A percentile compares a stretch with the other conserved stretches of the same genome.
phyloP scores from a whole-genome alignment of 257 asterid species.

The Scutellaria barbata region DNA sequence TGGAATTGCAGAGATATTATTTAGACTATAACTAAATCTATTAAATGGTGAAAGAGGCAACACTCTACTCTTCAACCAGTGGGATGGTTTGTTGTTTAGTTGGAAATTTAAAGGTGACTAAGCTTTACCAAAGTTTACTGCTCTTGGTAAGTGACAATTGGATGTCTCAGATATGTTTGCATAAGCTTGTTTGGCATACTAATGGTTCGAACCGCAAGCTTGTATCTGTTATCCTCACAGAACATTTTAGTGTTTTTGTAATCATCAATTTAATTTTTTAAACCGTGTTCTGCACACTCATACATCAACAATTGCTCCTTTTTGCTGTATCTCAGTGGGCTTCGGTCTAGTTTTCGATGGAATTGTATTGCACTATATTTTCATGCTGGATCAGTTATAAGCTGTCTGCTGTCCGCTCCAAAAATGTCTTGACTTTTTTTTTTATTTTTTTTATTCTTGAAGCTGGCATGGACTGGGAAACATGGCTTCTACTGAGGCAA shows the following conservation, averaged over 20 bases:
- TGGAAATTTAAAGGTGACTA: slow-evolving; percentile 25
- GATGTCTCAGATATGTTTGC: slow-evolving; percentile 19
- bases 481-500: slow-evolving; percentile 91
- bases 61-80: too few relatives aligned
- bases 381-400: slow-evolving; percentile 27
- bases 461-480: slow-evolving; percentile 96
- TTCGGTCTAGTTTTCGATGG: neutral
- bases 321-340: slow-evolving; percentile 4
- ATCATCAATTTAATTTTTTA: slow-evolving; percentile 18
- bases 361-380: slow-evolving; percentile 4
- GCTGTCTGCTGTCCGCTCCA: neutral
- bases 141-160: slow-evolving; percentile 12
- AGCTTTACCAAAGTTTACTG: neutral
- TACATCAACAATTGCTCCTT: neutral
- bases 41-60: too few relatives aligned
- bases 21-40: too few relatives aligned
- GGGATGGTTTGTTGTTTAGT: slow-evolving; percentile 8
- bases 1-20: too few relatives aligned
- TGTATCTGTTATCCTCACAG: neutral
- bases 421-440: slow-evolving; percentile 24
- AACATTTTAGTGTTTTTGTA: slow-evolving; percentile 15
- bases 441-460: slow-evolving; percentile 37
- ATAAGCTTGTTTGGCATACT: slow-evolving; percentile 13
- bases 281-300: slow-evolving; percentile 11
- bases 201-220: slow-evolving; percentile 26